These are phyloP conservation scores for Periconia macrospinosa DNA, from an alignment of 2,329 filamentous ascomycete species.

Conservation along the genomic window DNA sequence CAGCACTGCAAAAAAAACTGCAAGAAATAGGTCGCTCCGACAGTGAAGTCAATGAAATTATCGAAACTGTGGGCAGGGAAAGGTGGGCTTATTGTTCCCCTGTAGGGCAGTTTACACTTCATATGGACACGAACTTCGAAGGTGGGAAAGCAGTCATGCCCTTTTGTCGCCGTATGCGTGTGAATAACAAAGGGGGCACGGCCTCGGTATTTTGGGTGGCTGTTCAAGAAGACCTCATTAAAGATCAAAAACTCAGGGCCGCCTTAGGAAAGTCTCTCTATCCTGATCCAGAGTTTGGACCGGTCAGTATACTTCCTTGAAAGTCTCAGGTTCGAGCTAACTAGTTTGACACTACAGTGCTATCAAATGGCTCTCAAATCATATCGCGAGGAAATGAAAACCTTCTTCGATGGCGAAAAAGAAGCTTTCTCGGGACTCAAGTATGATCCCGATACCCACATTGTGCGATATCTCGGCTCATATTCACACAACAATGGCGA, in stretches of 20 bases:
- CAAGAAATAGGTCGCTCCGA: too few species aligned
- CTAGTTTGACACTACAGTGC: constrained; percentile 1
- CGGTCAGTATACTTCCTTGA: not conserved
- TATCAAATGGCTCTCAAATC: constrained; percentile 6
- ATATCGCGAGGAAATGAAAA: constrained; percentile 1
- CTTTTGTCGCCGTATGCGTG: too few species aligned
- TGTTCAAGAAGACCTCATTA: constrained; percentile 23
- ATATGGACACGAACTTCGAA: not conserved
- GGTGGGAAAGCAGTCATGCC: not conserved
- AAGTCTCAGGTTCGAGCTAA: not conserved
- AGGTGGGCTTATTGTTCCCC: too few species aligned
- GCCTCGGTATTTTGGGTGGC: constrained; percentile 9
- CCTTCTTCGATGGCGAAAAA: constrained; percentile 5
- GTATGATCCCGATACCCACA: not conserved
- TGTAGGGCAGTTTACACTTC: too few species aligned
- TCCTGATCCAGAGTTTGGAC: not conserved
- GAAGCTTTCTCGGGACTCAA: constrained; percentile 3
- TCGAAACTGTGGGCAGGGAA: too few species aligned
- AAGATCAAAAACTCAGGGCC: constrained; percentile 3
- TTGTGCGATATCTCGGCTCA: constrained; percentile 4
- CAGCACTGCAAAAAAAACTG: too few species aligned
- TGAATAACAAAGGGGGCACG: constrained; percentile 6
- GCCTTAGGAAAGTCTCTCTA: not conserved
- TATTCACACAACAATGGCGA: not conserved
- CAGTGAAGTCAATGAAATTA: too few species aligned